Evolutionary conservation across 305 asterid genomes (phyloP).

Genomic region (Salvia sclarea): DNA sequence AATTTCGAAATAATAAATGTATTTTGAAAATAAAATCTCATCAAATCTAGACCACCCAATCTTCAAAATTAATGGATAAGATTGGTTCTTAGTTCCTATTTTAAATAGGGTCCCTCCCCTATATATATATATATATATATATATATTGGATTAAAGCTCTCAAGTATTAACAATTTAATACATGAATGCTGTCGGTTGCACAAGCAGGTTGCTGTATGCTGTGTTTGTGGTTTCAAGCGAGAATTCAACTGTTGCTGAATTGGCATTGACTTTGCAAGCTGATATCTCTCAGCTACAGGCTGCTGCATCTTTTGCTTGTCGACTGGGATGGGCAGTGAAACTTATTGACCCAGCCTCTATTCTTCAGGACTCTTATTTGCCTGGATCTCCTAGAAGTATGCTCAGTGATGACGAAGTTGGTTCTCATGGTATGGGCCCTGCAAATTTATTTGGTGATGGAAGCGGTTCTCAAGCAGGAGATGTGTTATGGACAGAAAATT

Average conservation of each 20-base stretch:
- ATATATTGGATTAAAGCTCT: conserved; percentile 33
- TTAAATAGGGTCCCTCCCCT: too few species aligned
- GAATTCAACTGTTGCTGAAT: conserved; percentile 94
- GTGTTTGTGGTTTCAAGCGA: conserved; percentile 98
- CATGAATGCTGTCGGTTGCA: conserved; percentile 34
- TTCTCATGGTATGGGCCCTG: conserved; percentile 59
- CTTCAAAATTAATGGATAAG: too few species aligned
- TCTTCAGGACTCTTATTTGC: conserved; percentile 72
- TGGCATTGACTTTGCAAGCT: conserved; percentile 94
- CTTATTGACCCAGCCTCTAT: conserved; percentile 91
- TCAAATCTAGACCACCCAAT: too few species aligned
- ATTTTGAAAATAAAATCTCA: too few species aligned
- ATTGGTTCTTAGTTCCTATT: too few species aligned
- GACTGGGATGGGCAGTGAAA: conserved; percentile 98
- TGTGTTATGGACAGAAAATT: conserved; percentile 68
- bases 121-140: too few species aligned
- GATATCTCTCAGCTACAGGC: conserved; percentile 96
- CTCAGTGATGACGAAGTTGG: conserved; percentile 79
- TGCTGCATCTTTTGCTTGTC: conserved; percentile 99
- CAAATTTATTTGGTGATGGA: conserved; percentile 59
- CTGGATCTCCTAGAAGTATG: conserved; percentile 69
- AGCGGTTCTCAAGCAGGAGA: conserved; percentile 68
- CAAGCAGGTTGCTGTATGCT: conserved; percentile 95
- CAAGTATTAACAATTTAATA: conserved; percentile 28
- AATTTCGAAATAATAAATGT: too few species aligned